A percentile compares a stretch with the other conserved stretches of the same genome.
phyloP scores from a whole-genome alignment of 257 asterid genomes.

The Petrea volubilis region DNA sequence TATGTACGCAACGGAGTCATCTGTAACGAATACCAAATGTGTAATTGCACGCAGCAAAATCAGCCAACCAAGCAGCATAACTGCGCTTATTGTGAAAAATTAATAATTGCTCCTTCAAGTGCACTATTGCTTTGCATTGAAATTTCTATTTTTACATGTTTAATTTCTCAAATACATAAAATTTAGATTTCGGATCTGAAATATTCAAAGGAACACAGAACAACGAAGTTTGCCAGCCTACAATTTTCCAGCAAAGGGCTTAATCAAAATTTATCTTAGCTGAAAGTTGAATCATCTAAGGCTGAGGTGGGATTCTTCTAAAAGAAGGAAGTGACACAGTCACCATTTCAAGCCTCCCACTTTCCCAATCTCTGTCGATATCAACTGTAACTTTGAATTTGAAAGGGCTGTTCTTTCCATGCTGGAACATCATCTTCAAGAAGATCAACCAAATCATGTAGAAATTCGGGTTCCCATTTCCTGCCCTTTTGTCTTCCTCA shows the following conservation, averaged over 20 bases:
- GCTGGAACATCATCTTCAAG: constrained; percentile 46
- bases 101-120: too few relatives aligned
- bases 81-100: too few relatives aligned
- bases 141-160: too few relatives aligned
- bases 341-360: constrained; percentile 60
- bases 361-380: constrained; percentile 47
- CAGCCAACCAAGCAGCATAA: too few relatives aligned
- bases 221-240: background rate
- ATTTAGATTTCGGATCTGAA: too few relatives aligned
- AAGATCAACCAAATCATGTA: constrained; percentile 57
- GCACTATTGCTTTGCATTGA: too few relatives aligned
- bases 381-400: constrained; percentile 49
- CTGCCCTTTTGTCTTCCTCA: constrained; percentile 15
- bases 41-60: too few relatives aligned
- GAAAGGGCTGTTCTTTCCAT: constrained; percentile 56
- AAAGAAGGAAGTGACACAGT: constrained; percentile 50
- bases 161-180: too few relatives aligned
- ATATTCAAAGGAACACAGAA: background rate
- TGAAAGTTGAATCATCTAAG: background rate
- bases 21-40: too few relatives aligned
- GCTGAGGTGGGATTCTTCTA: background rate
- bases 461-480: constrained; percentile 29
- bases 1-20: too few relatives aligned
- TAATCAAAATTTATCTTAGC: background rate
- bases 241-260: background rate